Percentiles rank a stretch among this genome's conserved stretches.
Conservation (phyloP, 768 basidiomycete genomes). For the Tricholomella constricta region DNA sequence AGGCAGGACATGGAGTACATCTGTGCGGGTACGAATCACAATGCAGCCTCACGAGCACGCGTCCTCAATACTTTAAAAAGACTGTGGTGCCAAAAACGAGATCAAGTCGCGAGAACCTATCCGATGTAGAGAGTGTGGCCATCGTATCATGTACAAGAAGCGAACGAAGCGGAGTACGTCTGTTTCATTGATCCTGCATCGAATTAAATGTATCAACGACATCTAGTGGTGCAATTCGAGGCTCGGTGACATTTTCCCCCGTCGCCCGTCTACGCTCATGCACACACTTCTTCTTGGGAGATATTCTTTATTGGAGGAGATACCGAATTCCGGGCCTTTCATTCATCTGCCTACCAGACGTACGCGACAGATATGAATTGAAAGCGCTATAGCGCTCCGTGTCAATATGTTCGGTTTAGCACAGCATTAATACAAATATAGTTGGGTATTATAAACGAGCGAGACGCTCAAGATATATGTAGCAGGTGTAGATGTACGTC, state of each 20-base stretch:
- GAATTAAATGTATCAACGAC: constrained; percentile 2
- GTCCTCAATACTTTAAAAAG: constrained; percentile 39
- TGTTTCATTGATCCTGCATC: constrained; percentile 3
- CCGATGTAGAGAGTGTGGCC: constrained; percentile 94
- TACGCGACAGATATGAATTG: background rate
- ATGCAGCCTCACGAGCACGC: background rate
- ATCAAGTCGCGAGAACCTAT: constrained; percentile 92
- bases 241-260: constrained; percentile 54
- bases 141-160: constrained; percentile 99
- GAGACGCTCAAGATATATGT: background rate
- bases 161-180: constrained; percentile 87
- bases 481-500: background rate
- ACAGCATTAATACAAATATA: constrained; percentile 1
- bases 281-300: background rate
- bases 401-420: constrained; percentile 5
- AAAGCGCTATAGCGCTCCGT: constrained; percentile 1
- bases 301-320: background rate
- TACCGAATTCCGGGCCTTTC: background rate
- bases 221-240: constrained; percentile 80
- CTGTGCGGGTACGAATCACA: constrained; percentile 66
- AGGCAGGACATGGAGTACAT: constrained; percentile 80
- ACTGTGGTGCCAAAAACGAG: constrained; percentile 91
- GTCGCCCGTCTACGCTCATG: background rate
- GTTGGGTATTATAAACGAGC: background rate
- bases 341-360: background rate